Percentiles rank a stretch among this genome's conserved stretches.
phyloP scores from a whole-genome alignment of 768 basidiomycete species.

The Pleurotus giganteus region DNA sequence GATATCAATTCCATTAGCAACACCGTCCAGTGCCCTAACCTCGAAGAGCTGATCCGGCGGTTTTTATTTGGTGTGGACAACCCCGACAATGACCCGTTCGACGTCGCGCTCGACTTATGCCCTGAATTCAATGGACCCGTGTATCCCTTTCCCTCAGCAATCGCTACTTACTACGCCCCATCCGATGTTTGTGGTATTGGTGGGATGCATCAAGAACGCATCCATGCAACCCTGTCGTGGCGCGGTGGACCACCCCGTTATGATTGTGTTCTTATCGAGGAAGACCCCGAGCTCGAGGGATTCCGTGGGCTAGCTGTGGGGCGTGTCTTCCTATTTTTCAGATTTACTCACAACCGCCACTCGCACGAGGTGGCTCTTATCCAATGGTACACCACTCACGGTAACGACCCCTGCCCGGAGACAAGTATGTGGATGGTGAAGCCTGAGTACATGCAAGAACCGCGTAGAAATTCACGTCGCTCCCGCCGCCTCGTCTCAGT shows the following conservation, averaged over 20 bases:
- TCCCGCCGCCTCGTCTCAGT: background rate
- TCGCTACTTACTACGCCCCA: conserved; percentile 19
- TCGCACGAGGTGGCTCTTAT: conserved; percentile 26
- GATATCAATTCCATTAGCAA: no score
- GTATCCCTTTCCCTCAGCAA: conserved; percentile 2
- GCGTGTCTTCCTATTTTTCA: conserved; percentile 26
- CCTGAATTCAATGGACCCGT: conserved; percentile 9
- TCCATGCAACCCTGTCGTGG: conserved; percentile 24
- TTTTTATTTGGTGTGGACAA: no score
- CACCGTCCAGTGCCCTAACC: no score
- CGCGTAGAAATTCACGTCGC: no score
- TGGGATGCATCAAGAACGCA: conserved; percentile 22
- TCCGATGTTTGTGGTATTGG: conserved; percentile 19
- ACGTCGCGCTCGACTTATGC: conserved; percentile 13
- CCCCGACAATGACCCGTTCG: no score
- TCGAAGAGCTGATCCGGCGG: no score
- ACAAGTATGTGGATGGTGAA: conserved; percentile 17
- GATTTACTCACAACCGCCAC: conserved; percentile 1
- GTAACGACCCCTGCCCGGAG: conserved; percentile 6
- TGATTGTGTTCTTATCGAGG: conserved; percentile 25
- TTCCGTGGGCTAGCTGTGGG: conserved; percentile 26
- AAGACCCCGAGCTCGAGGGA: conserved; percentile 12
- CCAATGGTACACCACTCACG: conserved; percentile 24
- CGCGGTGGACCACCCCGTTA: conserved; percentile 17
- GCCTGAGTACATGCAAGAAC: conserved; percentile 12